Evolutionary conservation across 352 stramenopile species (phyloP).

Genomic region (Phytophthora brassicae): DNA sequence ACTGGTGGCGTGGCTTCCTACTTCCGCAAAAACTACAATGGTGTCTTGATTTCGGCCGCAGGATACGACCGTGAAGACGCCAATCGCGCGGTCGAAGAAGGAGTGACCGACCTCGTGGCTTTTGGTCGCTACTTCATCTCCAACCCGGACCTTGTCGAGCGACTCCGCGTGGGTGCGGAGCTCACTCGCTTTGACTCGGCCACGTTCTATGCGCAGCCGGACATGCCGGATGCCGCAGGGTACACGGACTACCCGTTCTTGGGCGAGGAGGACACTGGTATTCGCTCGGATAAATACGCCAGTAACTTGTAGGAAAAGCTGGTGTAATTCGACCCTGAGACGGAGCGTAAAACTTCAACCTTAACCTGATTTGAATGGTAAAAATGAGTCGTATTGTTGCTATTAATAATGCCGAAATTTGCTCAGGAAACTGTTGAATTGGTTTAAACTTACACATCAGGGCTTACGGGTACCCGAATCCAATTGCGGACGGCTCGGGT

Average conservation of each 20-base stretch:
- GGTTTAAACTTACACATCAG: no score
- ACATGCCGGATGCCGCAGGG: conserved; percentile 11
- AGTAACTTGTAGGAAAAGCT: not conserved
- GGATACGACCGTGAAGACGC: conserved; percentile 31
- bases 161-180: conserved; percentile 25
- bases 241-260: conserved; percentile 34
- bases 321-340: not conserved
- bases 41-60: conserved; percentile 37
- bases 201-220: conserved; percentile 27
- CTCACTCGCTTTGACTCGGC: conserved; percentile 33
- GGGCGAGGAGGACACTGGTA: conserved; percentile 11
- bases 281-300: not conserved
- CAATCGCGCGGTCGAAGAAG: conserved; percentile 25
- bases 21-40: conserved; percentile 40
- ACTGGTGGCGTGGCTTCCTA: conserved; percentile 30
- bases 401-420: no score
- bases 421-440: no score
- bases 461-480: no score
- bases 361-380: no score
- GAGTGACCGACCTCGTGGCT: conserved; percentile 35
- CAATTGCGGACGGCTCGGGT: no score
- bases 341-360: not conserved
- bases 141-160: conserved; percentile 46
- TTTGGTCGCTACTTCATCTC: conserved; percentile 53
- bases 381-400: no score